These are phyloP conservation scores for Physcomitrium patens DNA, from an alignment of 225 moss, liverwort and hornwort genomes.

Conservation along the genomic window DNA sequence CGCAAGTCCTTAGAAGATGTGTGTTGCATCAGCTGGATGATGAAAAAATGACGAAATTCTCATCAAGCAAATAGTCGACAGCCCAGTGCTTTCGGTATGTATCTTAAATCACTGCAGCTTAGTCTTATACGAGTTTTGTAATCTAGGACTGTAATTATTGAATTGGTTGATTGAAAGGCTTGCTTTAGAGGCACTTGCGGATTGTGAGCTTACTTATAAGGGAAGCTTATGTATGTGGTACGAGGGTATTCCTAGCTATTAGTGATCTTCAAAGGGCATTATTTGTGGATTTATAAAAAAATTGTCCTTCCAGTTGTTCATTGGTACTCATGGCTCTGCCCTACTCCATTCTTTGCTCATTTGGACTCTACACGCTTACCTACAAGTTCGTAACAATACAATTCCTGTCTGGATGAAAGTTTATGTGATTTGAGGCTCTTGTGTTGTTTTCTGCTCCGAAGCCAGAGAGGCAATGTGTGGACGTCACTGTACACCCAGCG, in stretches of 20 bases:
- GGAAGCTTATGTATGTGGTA: background rate
- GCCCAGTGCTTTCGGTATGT: background rate
- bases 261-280: background rate
- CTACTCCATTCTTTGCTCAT: too few relatives aligned
- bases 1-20: background rate
- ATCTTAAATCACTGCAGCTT: constrained; percentile 2
- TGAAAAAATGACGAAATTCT: background rate
- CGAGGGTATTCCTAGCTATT: too few relatives aligned
- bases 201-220: background rate
- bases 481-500: too few relatives aligned
- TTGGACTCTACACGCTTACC: too few relatives aligned
- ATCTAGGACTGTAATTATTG: constrained; percentile 1
- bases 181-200: background rate
- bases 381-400: too few relatives aligned
- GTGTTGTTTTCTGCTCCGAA: too few relatives aligned
- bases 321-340: background rate
- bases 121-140: background rate
- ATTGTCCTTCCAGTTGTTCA: background rate
- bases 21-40: constrained; percentile 1
- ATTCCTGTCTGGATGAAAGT: too few relatives aligned
- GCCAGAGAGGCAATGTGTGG: too few relatives aligned
- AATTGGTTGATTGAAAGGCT: background rate
- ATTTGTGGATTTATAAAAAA: too few relatives aligned
- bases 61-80: background rate
- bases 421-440: too few relatives aligned